These are phyloP conservation scores for Colletotrichum sp. DNA, from an alignment of 2,329 filamentous ascomycete genomes.

Conservation along the genomic window DNA sequence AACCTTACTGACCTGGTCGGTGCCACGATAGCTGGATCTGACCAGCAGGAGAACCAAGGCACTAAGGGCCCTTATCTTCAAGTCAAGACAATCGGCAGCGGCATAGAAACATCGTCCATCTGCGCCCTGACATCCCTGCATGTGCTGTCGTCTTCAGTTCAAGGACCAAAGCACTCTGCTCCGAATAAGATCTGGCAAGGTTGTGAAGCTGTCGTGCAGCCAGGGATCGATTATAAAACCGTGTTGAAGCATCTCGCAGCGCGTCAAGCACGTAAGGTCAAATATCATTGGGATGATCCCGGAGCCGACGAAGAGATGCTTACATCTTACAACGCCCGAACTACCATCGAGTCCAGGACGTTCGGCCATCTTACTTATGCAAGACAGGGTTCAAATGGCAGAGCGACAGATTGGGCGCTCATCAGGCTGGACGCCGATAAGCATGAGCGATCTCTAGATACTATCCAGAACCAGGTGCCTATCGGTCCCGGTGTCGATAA, in stretches of 20 bases:
- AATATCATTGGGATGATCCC: not conserved
- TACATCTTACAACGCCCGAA: not conserved
- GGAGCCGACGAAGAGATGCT: not conserved
- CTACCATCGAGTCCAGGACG: not conserved
- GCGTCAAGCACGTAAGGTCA: no score
- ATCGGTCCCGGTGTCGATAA: not conserved
- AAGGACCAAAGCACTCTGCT: not conserved
- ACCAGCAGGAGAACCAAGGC: not conserved
- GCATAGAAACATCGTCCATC: not conserved
- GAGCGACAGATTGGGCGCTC: not conserved
- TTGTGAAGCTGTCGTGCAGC: not conserved
- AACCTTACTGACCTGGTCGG: not conserved
- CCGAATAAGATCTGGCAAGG: not conserved
- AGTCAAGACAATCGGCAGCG: not conserved
- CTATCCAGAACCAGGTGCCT: not conserved
- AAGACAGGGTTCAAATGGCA: not conserved
- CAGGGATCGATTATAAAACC: not conserved
- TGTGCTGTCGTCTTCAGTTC: accelerated
- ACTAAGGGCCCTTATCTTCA: not conserved
- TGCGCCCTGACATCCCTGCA: not conserved
- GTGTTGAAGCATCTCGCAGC: not conserved
- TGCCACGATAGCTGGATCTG: not conserved
- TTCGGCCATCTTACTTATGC: not conserved
- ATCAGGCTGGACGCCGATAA: not conserved
- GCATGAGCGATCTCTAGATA: not conserved